Conservation (phyloP, 495 filamentous ascomycete genomes). For the Xylaria palmicola region DNA sequence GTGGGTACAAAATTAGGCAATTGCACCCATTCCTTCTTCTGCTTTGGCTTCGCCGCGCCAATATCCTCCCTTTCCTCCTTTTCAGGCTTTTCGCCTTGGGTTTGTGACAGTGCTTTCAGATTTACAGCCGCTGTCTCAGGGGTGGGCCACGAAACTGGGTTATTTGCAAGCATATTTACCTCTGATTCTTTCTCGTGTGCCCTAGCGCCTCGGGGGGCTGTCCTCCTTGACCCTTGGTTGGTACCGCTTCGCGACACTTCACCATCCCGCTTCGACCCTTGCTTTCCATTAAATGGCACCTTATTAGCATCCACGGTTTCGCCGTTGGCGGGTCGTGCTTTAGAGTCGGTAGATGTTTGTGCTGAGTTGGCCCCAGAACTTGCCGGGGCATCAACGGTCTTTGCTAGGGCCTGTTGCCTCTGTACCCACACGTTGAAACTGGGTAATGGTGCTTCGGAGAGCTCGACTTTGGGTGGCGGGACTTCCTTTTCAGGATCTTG, state of each 20-base stretch:
- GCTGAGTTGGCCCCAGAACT: not conserved
- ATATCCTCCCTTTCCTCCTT: slow-evolving; percentile 67
- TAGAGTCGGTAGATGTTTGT: not conserved
- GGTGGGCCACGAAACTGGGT: slow-evolving; percentile 84
- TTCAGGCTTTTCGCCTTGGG: slow-evolving; percentile 61
- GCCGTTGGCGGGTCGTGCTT: not conserved
- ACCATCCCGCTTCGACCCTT: slow-evolving; percentile 49
- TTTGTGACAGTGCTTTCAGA: slow-evolving; percentile 28
- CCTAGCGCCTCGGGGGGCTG: slow-evolving; percentile 47
- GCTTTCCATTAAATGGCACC: slow-evolving; percentile 32
- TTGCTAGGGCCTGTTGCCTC: slow-evolving; percentile 67
- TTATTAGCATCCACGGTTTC: slow-evolving; percentile 21
- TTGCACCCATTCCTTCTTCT: slow-evolving; percentile 71
- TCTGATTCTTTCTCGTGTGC: slow-evolving; percentile 48
- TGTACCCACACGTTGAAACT: slow-evolving; percentile 83
- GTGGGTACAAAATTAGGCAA: slow-evolving; percentile 68
- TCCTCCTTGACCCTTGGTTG: slow-evolving; percentile 41
- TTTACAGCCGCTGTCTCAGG: slow-evolving; percentile 73
- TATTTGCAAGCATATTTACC: slow-evolving; percentile 57
- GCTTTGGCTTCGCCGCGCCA: slow-evolving; percentile 51
- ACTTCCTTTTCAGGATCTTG: slow-evolving; percentile 45
- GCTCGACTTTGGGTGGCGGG: slow-evolving; percentile 55
- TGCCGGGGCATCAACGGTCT: slow-evolving; percentile 34
- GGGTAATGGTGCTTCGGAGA: slow-evolving; percentile 80
- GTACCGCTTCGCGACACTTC: slow-evolving; percentile 50